A percentile compares a stretch with the other conserved stretches of the same genome.
Evolutionary conservation across 352 stramenopile genomes (phyloP).

Genomic region (Globisporangium acanthophoron): DNA sequence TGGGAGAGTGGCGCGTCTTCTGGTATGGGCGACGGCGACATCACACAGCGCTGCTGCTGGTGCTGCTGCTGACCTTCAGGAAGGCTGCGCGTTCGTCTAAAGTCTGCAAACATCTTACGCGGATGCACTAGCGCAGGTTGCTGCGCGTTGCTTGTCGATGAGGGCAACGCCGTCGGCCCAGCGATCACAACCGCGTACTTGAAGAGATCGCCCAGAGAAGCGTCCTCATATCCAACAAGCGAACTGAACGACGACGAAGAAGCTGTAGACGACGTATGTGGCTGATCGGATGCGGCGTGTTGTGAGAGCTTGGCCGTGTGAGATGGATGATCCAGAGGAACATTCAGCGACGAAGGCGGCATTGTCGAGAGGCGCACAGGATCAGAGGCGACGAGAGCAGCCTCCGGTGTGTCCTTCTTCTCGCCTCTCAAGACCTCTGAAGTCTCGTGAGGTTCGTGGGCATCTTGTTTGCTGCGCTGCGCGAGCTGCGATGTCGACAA

Average conservation of each 20-base stretch:
- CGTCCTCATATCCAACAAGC: slow-evolving; percentile 34
- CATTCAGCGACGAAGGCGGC: no score
- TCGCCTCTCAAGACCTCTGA: no score
- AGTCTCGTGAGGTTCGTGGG: no score
- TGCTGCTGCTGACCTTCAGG: slow-evolving; percentile 28
- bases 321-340: no score
- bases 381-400: no score
- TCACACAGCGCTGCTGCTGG: neutral
- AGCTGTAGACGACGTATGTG: neutral
- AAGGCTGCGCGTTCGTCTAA: slow-evolving; percentile 32
- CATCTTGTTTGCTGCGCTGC: neutral
- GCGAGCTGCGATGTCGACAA: no score
- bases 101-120: slow-evolving; percentile 28
- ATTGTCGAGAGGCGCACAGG: no score
- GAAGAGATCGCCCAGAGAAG: slow-evolving; percentile 50
- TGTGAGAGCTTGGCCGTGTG: neutral
- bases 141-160: slow-evolving; percentile 16
- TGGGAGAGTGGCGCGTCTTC: slow-evolving; percentile 15
- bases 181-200: slow-evolving; percentile 68
- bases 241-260: slow-evolving; percentile 14
- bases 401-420: no score
- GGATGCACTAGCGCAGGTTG: slow-evolving; percentile 21
- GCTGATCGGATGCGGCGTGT: no score
- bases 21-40: slow-evolving; percentile 4
- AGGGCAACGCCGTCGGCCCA: slow-evolving; percentile 23